Conservation (phyloP, 1,284 basidiomycete genomes). For the Boletus holoroseus region DNA sequence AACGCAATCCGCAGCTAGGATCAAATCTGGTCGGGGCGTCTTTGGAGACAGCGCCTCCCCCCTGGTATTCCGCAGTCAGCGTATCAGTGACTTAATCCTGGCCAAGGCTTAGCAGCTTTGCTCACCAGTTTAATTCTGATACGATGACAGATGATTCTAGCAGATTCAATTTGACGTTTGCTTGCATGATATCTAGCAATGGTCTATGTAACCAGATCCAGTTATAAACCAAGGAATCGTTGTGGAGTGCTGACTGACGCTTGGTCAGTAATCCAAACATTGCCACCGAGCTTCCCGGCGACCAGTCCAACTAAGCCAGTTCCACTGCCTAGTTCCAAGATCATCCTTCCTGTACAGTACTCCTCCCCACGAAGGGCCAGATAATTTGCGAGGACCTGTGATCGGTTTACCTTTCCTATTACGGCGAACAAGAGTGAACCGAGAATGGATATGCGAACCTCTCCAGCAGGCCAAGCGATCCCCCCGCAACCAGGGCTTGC, state of each 20-base stretch:
- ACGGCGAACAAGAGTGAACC: neutral
- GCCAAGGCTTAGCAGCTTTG: slow-evolving; percentile 5
- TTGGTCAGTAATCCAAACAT: slow-evolving; percentile 85
- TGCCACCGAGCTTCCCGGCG: slow-evolving; percentile 61
- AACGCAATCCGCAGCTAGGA: slow-evolving; percentile 89
- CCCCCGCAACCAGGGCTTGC: slow-evolving; percentile 86
- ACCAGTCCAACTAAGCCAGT: slow-evolving; percentile 89
- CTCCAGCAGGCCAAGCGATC: slow-evolving; percentile 87
- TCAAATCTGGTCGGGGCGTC: slow-evolving; percentile 52
- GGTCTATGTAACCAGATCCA: slow-evolving; percentile 44
- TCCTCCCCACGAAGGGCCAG: slow-evolving; percentile 51
- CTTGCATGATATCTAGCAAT: slow-evolving; percentile 68
- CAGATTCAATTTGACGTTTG: slow-evolving; percentile 63
- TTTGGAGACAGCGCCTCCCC: slow-evolving; percentile 45
- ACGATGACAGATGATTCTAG: slow-evolving; percentile 50
- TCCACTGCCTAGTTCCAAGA: slow-evolving; percentile 84
- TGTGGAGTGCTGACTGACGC: slow-evolving; percentile 49
- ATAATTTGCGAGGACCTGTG: slow-evolving; percentile 72
- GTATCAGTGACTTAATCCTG: neutral
- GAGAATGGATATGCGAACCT: slow-evolving; percentile 46
- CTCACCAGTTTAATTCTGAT: slow-evolving; percentile 75
- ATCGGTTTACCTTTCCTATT: slow-evolving; percentile 2
- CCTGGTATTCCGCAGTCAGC: slow-evolving; percentile 38
- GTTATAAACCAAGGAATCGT: slow-evolving; percentile 6
- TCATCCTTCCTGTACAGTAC: slow-evolving; percentile 48